Base-by-base conservation (phyloP, 2,329 filamentous ascomycete genomes). In the Stagonosporopsis rhizophila region DNA sequence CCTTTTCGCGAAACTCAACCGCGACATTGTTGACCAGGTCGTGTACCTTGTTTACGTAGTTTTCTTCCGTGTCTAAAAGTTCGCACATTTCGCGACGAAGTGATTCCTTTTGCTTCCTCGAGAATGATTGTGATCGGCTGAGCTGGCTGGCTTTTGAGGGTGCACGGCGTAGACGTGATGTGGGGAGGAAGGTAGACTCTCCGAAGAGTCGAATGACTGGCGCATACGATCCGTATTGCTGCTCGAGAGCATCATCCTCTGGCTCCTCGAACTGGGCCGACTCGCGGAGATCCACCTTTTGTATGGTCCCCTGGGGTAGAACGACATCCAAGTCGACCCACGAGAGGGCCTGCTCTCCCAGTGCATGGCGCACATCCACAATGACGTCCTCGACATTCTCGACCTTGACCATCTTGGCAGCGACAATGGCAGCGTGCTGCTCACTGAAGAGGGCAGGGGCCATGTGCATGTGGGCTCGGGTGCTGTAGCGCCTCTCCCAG, bases 271-370 rank as follows among this genome's bases (percentile, higher is more conserved):
- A 77, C 57, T 85, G 82, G 14, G 87, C 79, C 1, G 87, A 85
- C n/a, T 85, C 81, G 44, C 81, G 71, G 45, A 62, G 28, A 20
- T 74, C 70, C 17, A 71, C 53, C 57, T 73, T 68, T 32, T 73
- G 69, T 58, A 96, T 90, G 15, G 89, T 84, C 15, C 90, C 91
- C 0, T 89, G 83, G 0, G 94, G 94, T 23, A 98, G 80, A 22
- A 97, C 87, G 25, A 98, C 81, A 71, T 98, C 94, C 47, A 97
- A 75, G 70, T 98, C 95, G 58, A 96, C 80, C 82, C 94, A 94
- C 66, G 87, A 92, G 53, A 96, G 80, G 64, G 89, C 88, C 72
- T 96, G 91, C 34, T 93, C 88, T 69, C 90, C 89, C 58, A 96
- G 83, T 15, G 92, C 90, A 52, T 86, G 84, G 53, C 89, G 85